Evolutionary conservation across 75 land plant genomes (phyloP).

Genomic region (Selaginella moellendorffii): DNA sequence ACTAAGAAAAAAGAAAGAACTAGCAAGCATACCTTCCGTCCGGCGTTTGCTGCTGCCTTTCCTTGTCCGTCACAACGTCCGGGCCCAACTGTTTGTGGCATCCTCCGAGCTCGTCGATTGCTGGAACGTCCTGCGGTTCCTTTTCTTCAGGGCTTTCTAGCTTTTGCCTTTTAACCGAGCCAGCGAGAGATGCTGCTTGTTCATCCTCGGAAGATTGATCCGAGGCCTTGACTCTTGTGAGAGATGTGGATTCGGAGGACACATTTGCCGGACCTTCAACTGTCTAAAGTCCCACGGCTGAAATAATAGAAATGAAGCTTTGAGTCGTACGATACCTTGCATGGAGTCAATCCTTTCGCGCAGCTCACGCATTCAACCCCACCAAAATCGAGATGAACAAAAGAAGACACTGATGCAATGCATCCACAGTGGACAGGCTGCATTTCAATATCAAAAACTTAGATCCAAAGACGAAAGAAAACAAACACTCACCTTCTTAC

Average conservation of each 20-base stretch:
- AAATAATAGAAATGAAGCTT: no score
- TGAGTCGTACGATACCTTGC: no score
- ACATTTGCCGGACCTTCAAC: no score
- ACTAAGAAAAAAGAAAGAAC: not conserved
- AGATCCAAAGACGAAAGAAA: not conserved
- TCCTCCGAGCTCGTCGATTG: no score
- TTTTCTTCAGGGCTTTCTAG: no score
- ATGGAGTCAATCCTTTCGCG: not conserved
- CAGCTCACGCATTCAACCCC: not conserved
- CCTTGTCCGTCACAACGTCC: not conserved
- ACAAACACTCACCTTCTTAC: not conserved
- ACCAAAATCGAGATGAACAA: not conserved
- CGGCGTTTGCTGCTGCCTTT: not conserved
- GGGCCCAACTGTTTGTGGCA: no score
- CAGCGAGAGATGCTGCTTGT: no score
- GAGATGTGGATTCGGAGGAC: not conserved
- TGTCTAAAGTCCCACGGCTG: no score
- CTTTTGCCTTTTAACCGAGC: not conserved
- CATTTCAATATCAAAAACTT: slow-evolving; percentile 6
- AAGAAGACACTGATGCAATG: not conserved
- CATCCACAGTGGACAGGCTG: not conserved
- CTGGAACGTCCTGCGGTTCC: no score
- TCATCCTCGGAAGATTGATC: not conserved
- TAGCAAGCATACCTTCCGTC: not conserved
- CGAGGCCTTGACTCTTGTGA: not conserved